phyloP scores from a whole-genome alignment of 139 green algal genomes.

The Choricystis sp. region DNA sequence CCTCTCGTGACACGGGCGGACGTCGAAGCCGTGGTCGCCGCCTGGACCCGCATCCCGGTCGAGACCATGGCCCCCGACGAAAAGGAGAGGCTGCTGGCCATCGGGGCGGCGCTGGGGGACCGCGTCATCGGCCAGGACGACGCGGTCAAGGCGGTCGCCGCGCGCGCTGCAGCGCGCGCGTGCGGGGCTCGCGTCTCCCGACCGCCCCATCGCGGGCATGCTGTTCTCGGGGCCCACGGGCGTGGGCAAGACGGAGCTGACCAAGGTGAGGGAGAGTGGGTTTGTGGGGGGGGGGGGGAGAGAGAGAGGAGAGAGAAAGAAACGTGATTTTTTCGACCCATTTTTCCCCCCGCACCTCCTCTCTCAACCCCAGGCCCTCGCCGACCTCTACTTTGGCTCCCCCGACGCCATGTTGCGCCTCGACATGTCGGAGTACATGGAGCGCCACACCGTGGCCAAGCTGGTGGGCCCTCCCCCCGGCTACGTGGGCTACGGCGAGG shows the following conservation, averaged over 20 bases:
- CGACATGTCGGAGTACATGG: conserved; percentile 62
- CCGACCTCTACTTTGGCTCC: conserved; percentile 20
- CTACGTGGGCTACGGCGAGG: conserved; percentile 62
- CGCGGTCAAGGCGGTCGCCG: conserved; percentile 34
- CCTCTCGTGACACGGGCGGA: conserved; percentile 55
- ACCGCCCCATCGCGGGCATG: conserved; percentile 51
- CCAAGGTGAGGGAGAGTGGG: too few relatives aligned
- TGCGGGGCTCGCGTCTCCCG: conserved; percentile 37
- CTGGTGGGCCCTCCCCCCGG: conserved; percentile 51
- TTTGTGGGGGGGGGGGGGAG: too few relatives aligned
- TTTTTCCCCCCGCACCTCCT: too few relatives aligned
- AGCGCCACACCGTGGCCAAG: conserved; percentile 65
- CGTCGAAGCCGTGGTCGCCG: conserved; percentile 68
- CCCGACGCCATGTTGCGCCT: conserved; percentile 31
- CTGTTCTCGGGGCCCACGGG: conserved; percentile 64
- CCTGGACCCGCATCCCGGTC: conserved; percentile 52
- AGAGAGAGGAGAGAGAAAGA: too few relatives aligned
- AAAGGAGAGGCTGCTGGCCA: conserved; percentile 23
- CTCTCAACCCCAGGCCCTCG: too few relatives aligned
- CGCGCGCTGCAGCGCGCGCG: conserved; percentile 34
- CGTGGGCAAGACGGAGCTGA: conserved; percentile 75
- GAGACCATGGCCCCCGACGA: conserved; percentile 44
- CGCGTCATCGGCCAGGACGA: conserved; percentile 57
- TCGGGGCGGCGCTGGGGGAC: conserved; percentile 18
- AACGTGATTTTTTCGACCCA: too few relatives aligned